Evolutionary conservation across 345 rosid genomes (phyloP).

Genomic region (Populus nigra): DNA sequence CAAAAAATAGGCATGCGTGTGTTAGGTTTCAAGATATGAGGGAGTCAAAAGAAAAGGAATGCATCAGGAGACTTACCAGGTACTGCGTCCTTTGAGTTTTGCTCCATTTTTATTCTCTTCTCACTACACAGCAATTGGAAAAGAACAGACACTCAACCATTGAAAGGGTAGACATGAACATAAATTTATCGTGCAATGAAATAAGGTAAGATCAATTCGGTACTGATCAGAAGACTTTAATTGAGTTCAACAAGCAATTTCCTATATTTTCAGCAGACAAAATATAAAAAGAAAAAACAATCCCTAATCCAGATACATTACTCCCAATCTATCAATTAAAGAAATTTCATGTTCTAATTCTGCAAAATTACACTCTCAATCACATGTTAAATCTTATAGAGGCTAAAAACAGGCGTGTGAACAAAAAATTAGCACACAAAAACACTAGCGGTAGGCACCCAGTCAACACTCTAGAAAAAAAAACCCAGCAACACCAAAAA

Average conservation of each 20-base stretch:
- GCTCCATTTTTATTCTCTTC: constrained; percentile 47
- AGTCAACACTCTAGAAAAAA: not conserved
- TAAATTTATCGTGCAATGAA: not conserved
- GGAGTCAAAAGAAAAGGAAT: not conserved
- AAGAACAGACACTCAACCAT: not conserved
- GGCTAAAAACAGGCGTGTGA: not conserved
- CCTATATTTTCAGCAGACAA: not conserved
- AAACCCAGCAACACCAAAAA: not conserved
- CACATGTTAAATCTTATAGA: not conserved
- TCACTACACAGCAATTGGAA: constrained; percentile 16
- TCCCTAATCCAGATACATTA: not conserved
- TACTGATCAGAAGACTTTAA: not conserved
- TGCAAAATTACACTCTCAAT: not conserved
- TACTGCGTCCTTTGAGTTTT: constrained; percentile 25
- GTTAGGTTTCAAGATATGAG: not conserved
- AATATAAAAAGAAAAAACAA: not conserved
- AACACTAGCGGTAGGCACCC: not conserved
- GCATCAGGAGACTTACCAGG: constrained; percentile 36
- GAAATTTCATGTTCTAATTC: not conserved
- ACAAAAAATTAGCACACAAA: not conserved
- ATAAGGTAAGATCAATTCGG: not conserved
- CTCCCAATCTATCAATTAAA: not conserved
- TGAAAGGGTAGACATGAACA: not conserved
- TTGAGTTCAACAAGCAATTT: not conserved
- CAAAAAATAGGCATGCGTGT: not conserved